Percentiles rank a stretch among this genome's conserved stretches.
Evolutionary conservation across 208 protist species (phyloP).

Genomic region (Strigomonas culicis): DNA sequence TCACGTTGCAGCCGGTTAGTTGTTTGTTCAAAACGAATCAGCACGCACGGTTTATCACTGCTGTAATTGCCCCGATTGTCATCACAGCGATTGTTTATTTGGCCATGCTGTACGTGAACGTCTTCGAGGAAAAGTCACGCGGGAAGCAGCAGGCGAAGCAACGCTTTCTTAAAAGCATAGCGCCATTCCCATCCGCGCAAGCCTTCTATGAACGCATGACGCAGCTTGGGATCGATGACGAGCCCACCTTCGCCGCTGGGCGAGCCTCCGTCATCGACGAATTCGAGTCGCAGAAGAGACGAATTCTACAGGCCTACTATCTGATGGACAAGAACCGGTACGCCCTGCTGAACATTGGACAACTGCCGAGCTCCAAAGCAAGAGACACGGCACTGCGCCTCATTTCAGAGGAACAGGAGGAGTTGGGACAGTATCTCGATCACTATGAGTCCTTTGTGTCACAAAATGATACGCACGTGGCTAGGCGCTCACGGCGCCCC

Average conservation of each 20-base stretch:
- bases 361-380: slow-evolving; percentile 29
- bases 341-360: slow-evolving; percentile 24
- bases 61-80: slow-evolving; percentile 10
- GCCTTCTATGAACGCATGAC: slow-evolving; percentile 29
- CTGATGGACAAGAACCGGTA: slow-evolving; percentile 39
- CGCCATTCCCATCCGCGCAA: slow-evolving; percentile 27
- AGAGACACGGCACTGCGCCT: slow-evolving; percentile 27
- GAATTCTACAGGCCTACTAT: slow-evolving; percentile 35
- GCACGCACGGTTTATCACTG: slow-evolving; percentile 17
- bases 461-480: slow-evolving; percentile 5
- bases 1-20: background rate
- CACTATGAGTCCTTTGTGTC: slow-evolving; percentile 33
- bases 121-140: slow-evolving; percentile 16
- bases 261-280: slow-evolving; percentile 11
- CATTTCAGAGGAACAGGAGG: slow-evolving; percentile 28
- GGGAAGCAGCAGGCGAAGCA: slow-evolving; percentile 15
- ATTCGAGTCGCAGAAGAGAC: slow-evolving; percentile 23
- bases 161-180: slow-evolving; percentile 26
- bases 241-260: slow-evolving; percentile 22
- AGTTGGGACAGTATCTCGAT: slow-evolving; percentile 24
- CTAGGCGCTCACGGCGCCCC: background rate
- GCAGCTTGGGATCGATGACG: slow-evolving; percentile 29
- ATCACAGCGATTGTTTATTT: slow-evolving; percentile 15
- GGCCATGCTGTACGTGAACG: slow-evolving; percentile 23
- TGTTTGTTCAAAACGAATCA: slow-evolving; percentile 17